Base-by-base conservation (phyloP, 2,329 filamentous ascomycete species). In the Fusarium sororula region DNA sequence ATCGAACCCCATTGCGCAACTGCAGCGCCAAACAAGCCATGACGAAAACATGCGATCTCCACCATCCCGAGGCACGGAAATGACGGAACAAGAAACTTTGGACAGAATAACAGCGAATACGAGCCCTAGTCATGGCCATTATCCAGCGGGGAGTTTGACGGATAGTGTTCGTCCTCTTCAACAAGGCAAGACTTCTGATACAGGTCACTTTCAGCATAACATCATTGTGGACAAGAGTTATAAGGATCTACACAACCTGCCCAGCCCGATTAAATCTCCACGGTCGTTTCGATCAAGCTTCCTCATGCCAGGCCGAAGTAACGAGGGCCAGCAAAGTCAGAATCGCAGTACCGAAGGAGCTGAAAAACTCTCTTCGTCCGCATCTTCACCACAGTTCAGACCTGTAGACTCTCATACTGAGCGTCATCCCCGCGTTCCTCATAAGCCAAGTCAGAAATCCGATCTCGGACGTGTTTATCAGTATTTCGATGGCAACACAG, bases 401-500 rank as follows among this genome's bases (percentile, higher is more conserved):
- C 85, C 85, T 5, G 78, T 83, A n/a, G 87, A 90, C 68, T 80
- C 80, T 10, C 77, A 73, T 8, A 62, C 39, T 41, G 66, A 61
- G 41, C 70, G 59, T 18, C 73, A 73, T 32, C 71, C 76, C 17
- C 73, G 74, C 30, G 55, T 69, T 47, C 72, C 78, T 17, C 69
- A 73, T 26, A 77, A 75, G 38, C 70, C 75, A 14, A 77, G 66
- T 32, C 73, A 70, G 39, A 75, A 76, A 41, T 68, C 73, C n/a
- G 68, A 66, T 79, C 89, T 63, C 91, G 79, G 79, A 58, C 92
- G 89, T 74, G 98, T 98, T 77, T 93, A 96, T 82, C 90, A 98
- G 81, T 98, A 98, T 81, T 98, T 98, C 79, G 90, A 94, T 50
- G 96, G 96, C 51, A 99, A 98, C 80, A 98, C 94, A 1, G 86